phyloP scores from a whole-genome alignment of 768 basidiomycete genomes.

The Pleurotus salmoneostramineus region DNA sequence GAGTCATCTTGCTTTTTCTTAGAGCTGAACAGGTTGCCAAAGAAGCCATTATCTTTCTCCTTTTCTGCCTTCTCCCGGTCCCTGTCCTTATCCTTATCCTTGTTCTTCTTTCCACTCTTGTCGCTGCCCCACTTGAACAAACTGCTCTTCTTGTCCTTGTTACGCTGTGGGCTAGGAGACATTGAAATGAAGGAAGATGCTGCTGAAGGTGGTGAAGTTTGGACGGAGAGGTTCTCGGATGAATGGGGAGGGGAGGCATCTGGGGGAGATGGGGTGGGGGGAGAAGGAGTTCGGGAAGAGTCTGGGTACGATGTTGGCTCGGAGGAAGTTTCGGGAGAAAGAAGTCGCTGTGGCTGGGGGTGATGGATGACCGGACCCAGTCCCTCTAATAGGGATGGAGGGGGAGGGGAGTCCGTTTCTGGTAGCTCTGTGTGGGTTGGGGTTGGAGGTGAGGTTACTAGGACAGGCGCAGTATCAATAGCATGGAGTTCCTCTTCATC shows the following conservation, averaged over 20 bases:
- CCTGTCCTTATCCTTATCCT: conserved; percentile 34
- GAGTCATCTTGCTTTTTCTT: conserved; percentile 81
- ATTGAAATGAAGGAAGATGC: conserved; percentile 24
- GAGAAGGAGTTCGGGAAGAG: conserved; percentile 20
- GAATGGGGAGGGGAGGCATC: conserved; percentile 13
- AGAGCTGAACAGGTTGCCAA: conserved; percentile 86
- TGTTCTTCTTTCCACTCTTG: conserved; percentile 42
- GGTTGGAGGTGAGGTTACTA: conserved; percentile 26
- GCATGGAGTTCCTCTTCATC: conserved; percentile 35
- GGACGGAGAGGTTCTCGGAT: conserved; percentile 13
- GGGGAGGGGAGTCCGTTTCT: conserved; percentile 24
- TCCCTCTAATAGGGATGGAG: conserved; percentile 28
- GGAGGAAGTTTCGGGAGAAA: conserved; percentile 34
- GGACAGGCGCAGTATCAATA: conserved; percentile 15
- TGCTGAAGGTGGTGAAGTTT: conserved; percentile 27
- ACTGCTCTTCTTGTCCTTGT: conserved; percentile 67
- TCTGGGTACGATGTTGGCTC: conserved; percentile 24
- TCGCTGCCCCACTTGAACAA: conserved; percentile 54
- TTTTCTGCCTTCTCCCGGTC: conserved; percentile 55
- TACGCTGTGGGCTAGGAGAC: conserved; percentile 38
- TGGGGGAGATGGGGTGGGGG: conserved; percentile 16
- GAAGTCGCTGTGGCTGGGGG: conserved; percentile 58
- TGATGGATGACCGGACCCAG: conserved; percentile 53
- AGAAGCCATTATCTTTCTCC: conserved; percentile 81
- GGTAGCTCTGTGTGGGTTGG: conserved; percentile 14